phyloP scores from a whole-genome alignment of 139 green algal species.

The Tetraselmis striata region DNA sequence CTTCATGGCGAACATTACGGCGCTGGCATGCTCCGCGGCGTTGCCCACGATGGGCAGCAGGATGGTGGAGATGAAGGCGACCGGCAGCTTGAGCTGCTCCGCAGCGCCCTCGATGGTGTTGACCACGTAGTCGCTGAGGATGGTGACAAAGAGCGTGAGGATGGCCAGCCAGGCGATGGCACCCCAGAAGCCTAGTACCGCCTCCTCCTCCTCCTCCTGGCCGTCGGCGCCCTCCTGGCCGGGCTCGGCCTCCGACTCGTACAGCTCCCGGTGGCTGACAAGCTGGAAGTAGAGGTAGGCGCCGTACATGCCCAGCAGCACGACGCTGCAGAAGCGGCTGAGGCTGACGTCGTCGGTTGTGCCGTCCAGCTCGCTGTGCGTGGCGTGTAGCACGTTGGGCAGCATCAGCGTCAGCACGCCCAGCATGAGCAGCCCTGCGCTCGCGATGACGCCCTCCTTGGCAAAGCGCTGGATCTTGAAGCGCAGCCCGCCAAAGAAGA shows the following conservation, averaged over 20 bases:
- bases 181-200: conserved; percentile 36
- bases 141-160: conserved; percentile 60
- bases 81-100: conserved; percentile 28
- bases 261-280: conserved; percentile 46
- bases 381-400: conserved; percentile 43
- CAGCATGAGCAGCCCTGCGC: conserved; percentile 46
- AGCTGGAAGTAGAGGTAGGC: conserved; percentile 71
- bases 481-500: conserved; percentile 60
- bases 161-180: conserved; percentile 59
- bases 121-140: conserved; percentile 64
- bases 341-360: conserved; percentile 16
- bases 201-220: conserved; percentile 30
- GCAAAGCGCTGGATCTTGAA: conserved; percentile 43
- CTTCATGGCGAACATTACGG: conserved; percentile 39
- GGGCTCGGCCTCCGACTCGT: conserved; percentile 8
- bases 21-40: conserved; percentile 5
- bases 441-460: background rate
- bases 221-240: background rate
- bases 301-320: conserved; percentile 62
- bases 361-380: conserved; percentile 37
- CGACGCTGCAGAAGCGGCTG: conserved; percentile 50
- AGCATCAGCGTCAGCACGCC: conserved; percentile 42
- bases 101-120: conserved; percentile 48
- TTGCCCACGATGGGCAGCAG: conserved; percentile 42
- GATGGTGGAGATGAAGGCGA: conserved; percentile 42